These are phyloP conservation scores for Anisodus acutangulus DNA, from an alignment of 257 asterid genomes.

Conservation along the genomic window DNA sequence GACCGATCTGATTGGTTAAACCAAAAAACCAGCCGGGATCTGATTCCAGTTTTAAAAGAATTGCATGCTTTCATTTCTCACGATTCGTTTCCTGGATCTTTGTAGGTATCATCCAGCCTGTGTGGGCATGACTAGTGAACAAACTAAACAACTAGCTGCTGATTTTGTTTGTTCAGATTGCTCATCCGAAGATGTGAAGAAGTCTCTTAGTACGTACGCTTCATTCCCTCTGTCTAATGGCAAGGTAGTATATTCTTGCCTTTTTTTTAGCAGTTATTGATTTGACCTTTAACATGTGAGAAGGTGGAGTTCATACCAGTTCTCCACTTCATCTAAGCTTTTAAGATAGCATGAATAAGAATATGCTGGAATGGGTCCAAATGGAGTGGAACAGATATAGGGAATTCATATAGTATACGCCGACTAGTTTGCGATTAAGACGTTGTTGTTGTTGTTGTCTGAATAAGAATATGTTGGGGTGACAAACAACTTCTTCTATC, in stretches of 20 bases:
- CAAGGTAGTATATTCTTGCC: constrained; percentile 40
- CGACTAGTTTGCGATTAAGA: not conserved
- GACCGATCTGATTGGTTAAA: not conserved
- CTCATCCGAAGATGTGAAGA: constrained; percentile 45
- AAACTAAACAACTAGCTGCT: constrained; percentile 54
- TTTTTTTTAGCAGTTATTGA: not conserved
- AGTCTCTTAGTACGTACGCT: constrained; percentile 29
- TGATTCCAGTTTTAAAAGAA: not conserved
- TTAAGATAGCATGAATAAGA: not conserved
- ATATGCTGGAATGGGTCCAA: not conserved
- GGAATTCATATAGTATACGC: not conserved
- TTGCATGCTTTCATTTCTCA: not conserved
- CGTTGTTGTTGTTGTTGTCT: not conserved
- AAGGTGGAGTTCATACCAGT: not conserved
- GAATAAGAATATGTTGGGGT: not conserved
- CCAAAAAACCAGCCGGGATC: not conserved
- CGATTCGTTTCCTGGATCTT: not conserved
- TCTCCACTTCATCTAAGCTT: not conserved
- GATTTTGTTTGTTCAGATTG: constrained; percentile 62
- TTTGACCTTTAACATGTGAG: not conserved
- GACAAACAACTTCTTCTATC: not conserved
- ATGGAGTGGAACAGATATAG: not conserved
- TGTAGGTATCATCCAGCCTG: constrained; percentile 82
- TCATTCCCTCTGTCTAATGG: constrained; percentile 35
- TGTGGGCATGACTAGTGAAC: constrained; percentile 54